Base-by-base conservation (phyloP, 1,139 yeast genomes). In the Kodamaea arcana region DNA sequence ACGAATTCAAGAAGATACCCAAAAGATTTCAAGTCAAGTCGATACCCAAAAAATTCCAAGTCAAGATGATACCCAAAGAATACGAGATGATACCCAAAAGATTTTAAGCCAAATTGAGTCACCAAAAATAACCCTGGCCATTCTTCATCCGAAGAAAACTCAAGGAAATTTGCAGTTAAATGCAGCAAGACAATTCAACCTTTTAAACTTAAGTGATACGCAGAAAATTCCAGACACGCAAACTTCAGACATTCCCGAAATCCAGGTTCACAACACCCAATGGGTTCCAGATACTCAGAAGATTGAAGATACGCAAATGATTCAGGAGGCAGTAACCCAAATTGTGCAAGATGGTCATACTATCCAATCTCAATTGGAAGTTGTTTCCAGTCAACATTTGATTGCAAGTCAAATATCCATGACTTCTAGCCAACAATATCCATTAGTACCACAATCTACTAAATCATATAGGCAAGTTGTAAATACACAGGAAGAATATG, bases 351-450 rank as follows among this genome's bases (percentile, higher is more conserved):
- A 24, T 14, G n/a, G 15, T n/a, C 8, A 7, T 6, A 7, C 6
- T 24, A 24, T 6, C 10, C 11, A 24, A 7, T n/a, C 27, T n/a
- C 13, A n/a, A 24, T n/a, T 24, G 7, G 10, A 24, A 24, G n/a
- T 24, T 7, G 98, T 97, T 16, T 6, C 22, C 27, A 31, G 11
- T 14, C 18, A 17, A 21, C 11, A 11, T 25, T 6, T 21, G 23
- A 29, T 26, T 31, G 15, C 27, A 7, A 18, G 9, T 7, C 6
- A 9, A 7, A 6, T 7, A 18, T 18, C 22, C 9, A 18, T 6
- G 6, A 9, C 6, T 18, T 18, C 22, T 9, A 18, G 22, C 9
- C 22, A 18, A 7, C 6, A 9, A 18, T 9, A 9, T 18, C 9
- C 22, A 18, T 7, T 18, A 18, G 9, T 9, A 12, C 11, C 35